These are phyloP conservation scores for Aspergillus ellipticus DNA, from an alignment of 495 filamentous ascomycete genomes.

Conservation along the genomic window DNA sequence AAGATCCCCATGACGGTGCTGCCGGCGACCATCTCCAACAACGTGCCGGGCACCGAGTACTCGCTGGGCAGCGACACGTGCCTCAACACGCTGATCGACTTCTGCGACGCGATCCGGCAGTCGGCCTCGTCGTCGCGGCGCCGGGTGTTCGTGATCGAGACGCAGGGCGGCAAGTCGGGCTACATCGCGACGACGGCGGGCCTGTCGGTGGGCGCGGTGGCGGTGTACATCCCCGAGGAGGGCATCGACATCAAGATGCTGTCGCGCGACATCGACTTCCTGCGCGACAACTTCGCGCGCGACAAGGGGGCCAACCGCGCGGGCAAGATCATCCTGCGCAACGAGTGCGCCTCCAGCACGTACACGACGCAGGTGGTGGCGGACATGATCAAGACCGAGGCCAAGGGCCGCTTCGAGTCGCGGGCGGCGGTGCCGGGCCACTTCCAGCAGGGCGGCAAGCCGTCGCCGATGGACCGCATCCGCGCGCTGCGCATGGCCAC, in stretches of 20 bases:
- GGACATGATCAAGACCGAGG: constrained; percentile 92
- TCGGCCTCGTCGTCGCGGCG: constrained; percentile 89
- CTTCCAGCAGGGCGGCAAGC: constrained; percentile 93
- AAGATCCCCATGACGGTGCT: constrained; percentile 90
- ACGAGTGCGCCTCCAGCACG: constrained; percentile 84
- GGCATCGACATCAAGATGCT: constrained; percentile 94
- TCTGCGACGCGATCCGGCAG: constrained; percentile 97
- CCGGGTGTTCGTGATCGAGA: constrained; percentile 95
- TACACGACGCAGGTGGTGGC: constrained; percentile 92
- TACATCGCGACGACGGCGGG: constrained; percentile 92
- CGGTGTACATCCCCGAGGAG: constrained; percentile 96
- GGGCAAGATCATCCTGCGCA: constrained; percentile 90
- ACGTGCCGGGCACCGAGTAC: constrained; percentile 97
- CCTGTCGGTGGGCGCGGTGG: constrained; percentile 83
- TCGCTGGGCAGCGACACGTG: constrained; percentile 96
- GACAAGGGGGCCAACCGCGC: constrained; percentile 89
- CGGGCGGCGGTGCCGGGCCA: constrained; percentile 91
- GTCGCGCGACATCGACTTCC: constrained; percentile 81
- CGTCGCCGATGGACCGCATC: constrained; percentile 92
- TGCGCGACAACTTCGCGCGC: constrained; percentile 77
- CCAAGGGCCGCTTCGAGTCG: constrained; percentile 88
- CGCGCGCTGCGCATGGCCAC: constrained; percentile 89
- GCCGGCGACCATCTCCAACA: constrained; percentile 97
- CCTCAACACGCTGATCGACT: constrained; percentile 90
- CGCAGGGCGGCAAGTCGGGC: constrained; percentile 90